Percentiles rank a stretch among this genome's conserved stretches.
Conservation (phyloP, 768 basidiomycete species). For the Pulveroboletus sp. region DNA sequence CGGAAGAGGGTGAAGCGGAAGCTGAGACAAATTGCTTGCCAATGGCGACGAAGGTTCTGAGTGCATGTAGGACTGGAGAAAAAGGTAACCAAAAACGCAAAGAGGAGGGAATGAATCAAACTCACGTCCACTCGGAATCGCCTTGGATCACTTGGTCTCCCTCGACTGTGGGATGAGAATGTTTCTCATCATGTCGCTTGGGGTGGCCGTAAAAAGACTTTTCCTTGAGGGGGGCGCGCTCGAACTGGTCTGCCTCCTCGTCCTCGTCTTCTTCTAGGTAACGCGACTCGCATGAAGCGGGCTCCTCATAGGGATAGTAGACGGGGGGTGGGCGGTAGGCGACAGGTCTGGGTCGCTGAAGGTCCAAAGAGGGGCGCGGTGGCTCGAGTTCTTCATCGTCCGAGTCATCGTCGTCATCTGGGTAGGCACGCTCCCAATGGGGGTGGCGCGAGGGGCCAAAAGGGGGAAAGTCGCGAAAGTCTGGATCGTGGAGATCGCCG, state of each 20-base stretch:
- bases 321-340: conserved; percentile 21
- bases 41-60: conserved; percentile 50
- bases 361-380: conserved; percentile 17
- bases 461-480: conserved; percentile 60
- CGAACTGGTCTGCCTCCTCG: conserved; percentile 19
- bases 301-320: conserved; percentile 29
- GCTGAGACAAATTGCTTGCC: conserved; percentile 56
- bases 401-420: conserved; percentile 26
- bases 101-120: background rate
- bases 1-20: conserved; percentile 58
- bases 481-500: conserved; percentile 65
- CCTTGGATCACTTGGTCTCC: conserved; percentile 12
- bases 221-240: conserved; percentile 27
- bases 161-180: background rate
- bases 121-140: conserved; percentile 34
- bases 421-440: conserved; percentile 33
- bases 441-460: conserved; percentile 28
- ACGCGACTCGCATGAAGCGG: conserved; percentile 30
- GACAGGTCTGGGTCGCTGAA: conserved; percentile 19
- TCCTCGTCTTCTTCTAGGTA: conserved; percentile 25
- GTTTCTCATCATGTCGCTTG: conserved; percentile 21
- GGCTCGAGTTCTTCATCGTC: conserved; percentile 29
- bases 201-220: conserved; percentile 20
- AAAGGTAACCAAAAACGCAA: background rate
- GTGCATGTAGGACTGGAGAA: conserved; percentile 51